These are phyloP conservation scores for Bassia scoparia DNA, from an alignment of 148 eudicot species.

Conservation along the genomic window DNA sequence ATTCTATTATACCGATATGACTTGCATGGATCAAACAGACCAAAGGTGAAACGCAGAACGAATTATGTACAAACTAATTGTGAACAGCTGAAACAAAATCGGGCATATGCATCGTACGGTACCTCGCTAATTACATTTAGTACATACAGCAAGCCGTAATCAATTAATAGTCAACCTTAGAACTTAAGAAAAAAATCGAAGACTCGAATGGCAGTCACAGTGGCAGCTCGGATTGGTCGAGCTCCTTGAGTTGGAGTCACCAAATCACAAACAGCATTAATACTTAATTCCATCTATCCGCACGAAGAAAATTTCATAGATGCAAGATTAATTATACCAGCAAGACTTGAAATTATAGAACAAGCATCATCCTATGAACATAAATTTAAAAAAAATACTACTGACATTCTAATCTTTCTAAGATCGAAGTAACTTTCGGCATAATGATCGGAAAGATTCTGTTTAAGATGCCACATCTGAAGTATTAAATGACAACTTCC, in stretches of 20 bases:
- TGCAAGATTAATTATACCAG: constrained; percentile 8
- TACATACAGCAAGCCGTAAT: background rate
- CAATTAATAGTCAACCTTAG: background rate
- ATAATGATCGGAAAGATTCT: constrained; percentile 45
- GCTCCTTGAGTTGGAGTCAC: constrained; percentile 73
- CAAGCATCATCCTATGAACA: background rate
- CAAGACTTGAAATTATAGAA: background rate
- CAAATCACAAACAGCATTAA: constrained; percentile 75
- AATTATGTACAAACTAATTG: too few species aligned
- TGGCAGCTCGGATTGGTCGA: constrained; percentile 46
- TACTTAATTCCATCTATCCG: constrained; percentile 79
- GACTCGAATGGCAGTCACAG: constrained; percentile 15
- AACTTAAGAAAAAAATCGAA: background rate
- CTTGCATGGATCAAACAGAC: too few species aligned
- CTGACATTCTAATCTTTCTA: constrained; percentile 85
- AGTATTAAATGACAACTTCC: constrained; percentile 38
- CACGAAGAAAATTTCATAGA: background rate
- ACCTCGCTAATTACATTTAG: constrained; percentile 7
- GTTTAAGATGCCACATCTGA: constrained; percentile 36
- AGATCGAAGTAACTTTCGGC: constrained; percentile 56
- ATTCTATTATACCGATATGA: too few species aligned
- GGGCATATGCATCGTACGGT: too few species aligned
- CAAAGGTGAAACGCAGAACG: too few species aligned
- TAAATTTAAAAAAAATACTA: background rate
- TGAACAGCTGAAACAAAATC: too few species aligned